Conservation (phyloP, 2,329 filamentous ascomycete species). For the Lasiodiplodia sp. region DNA sequence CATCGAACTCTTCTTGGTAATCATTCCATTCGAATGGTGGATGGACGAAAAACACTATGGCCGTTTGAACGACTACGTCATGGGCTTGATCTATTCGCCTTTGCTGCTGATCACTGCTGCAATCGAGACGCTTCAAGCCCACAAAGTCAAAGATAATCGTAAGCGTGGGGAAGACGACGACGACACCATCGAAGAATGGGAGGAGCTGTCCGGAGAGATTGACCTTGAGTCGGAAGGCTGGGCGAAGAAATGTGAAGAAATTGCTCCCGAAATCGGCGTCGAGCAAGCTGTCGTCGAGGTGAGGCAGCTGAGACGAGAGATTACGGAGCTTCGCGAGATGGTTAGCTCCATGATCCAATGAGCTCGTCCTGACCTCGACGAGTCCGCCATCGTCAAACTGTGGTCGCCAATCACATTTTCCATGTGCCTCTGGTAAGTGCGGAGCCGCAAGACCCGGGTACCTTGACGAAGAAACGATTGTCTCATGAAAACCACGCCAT, state of each 20-base stretch:
- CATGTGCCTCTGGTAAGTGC: background rate
- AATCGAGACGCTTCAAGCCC: constrained; percentile 55
- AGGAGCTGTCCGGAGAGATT: constrained; percentile 74
- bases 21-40: constrained; percentile 95
- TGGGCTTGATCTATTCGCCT: constrained; percentile 85
- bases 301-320: constrained; percentile 52
- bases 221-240: constrained; percentile 87
- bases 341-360: constrained; percentile 50
- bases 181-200: constrained; percentile 90
- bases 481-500: background rate
- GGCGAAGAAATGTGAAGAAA: constrained; percentile 78
- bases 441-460: background rate
- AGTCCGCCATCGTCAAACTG: background rate
- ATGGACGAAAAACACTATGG: constrained; percentile 77
- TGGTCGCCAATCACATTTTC: background rate
- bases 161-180: constrained; percentile 86
- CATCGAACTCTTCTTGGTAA: constrained; percentile 81
- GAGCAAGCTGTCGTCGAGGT: constrained; percentile 77
- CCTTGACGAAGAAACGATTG: background rate
- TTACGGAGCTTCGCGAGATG: constrained; percentile 60
- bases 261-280: constrained; percentile 80
- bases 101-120: constrained; percentile 79
- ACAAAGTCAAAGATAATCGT: constrained; percentile 74
- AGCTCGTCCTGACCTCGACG: background rate
- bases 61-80: constrained; percentile 84